These are phyloP conservation scores for Lachnellula hyalina DNA, from an alignment of 2,329 filamentous ascomycete genomes.

Conservation along the genomic window DNA sequence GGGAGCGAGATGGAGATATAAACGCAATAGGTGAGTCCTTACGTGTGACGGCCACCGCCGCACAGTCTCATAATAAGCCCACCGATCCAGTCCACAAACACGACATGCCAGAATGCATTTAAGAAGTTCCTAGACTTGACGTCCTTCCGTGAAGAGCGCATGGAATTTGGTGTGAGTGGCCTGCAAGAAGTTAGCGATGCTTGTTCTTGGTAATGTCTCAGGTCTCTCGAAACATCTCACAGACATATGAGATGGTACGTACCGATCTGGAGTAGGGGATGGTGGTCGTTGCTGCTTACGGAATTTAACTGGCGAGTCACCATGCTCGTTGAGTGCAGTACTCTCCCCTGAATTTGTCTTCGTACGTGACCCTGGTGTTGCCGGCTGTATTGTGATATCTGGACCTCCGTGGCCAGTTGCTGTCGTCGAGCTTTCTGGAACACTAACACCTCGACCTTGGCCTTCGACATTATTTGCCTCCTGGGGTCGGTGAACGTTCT, in stretches of 20 bases:
- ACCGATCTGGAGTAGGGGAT: conserved; percentile 16
- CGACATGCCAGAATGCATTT: conserved; percentile 30
- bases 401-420: conserved; percentile 11
- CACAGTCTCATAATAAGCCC: conserved; percentile 27
- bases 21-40: conserved; percentile 18
- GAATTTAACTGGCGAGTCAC: conserved; percentile 16
- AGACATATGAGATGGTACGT: too few relatives aligned
- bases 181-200: too few relatives aligned
- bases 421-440: neutral
- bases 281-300: conserved; percentile 16
- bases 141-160: conserved; percentile 23
- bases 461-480: too few relatives aligned
- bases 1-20: neutral
- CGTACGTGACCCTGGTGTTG: conserved; percentile 17
- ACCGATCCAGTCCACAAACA: conserved; percentile 34
- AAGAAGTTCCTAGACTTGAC: conserved; percentile 25
- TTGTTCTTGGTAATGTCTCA: too few relatives aligned
- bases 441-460: neutral
- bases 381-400: conserved; percentile 19
- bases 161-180: conserved; percentile 26
- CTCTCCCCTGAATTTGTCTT: conserved; percentile 17
- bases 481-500: too few relatives aligned
- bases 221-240: too few relatives aligned
- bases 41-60: conserved; percentile 26
- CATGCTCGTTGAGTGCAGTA: conserved; percentile 17